Evolutionary conservation across 1,139 yeast genomes (phyloP), one percentile per base, ranked within the genome.

Genomic region (Scheffersomyces illinoinensis): DNA sequence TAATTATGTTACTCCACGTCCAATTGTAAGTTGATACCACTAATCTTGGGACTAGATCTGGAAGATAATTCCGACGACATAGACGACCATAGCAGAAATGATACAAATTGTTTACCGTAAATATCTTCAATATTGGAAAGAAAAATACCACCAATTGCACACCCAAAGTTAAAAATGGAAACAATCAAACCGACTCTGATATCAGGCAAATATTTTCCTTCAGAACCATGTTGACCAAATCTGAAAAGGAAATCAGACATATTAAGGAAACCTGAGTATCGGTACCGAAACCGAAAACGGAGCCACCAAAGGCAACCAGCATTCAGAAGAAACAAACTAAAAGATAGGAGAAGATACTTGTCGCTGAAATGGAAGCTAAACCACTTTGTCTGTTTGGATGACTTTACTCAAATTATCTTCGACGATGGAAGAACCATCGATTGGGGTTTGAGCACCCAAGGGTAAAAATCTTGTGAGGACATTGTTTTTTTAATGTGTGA

Each of bases 21-120:
- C 92, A 55, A 71, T 74, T 48, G 67, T 65, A 50, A 69, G 66
- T 71, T 84, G 87, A 67, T 80, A 80, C 88, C 88, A 84, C 61
- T 75, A 73, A 20, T 55, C 47, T 21, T 61, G 54, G 18, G 73
- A 58, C 14, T 70, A 59, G 33, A 69, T 69, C 59, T 70, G 73
- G 58, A 70, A 61, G 48, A 69, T 63, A 19, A 70, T 66, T 46
- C 72, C 73, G 33, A 69, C 56, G 53, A 68, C 69, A 58, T 69
- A 70, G 51, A 70, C 64, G 12, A 66, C 58, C 66, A 69, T 68
- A 54, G 72, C 63, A 17, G 61, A 54, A 67, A 68, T 67, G 48
- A 70, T 64, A 47, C 72, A 72, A 47, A 65, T 52, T 61, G 72
- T 64, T 59, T 64, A 49, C 73, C 73, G 59, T 63, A 63, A 47